A percentile compares a stretch with the other conserved stretches of the same genome.
Conservation (phyloP, 495 filamentous ascomycete species). For the Penicillium mononematosum region DNA sequence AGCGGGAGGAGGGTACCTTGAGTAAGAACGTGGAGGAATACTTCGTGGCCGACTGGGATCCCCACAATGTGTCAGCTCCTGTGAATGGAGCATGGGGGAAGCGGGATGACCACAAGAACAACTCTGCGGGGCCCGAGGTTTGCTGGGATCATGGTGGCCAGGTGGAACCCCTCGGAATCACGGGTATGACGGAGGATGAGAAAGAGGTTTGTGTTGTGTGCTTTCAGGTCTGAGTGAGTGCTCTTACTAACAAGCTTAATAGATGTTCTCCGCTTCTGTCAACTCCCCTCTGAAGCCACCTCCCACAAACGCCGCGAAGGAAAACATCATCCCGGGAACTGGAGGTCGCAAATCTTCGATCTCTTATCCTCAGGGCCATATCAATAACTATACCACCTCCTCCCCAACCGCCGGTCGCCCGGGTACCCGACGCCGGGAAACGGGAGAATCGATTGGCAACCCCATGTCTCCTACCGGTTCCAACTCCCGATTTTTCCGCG, state of each 20-base stretch:
- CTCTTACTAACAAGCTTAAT: conserved; percentile 20
- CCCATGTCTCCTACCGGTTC: conserved; percentile 55
- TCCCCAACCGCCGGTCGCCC: conserved; percentile 69
- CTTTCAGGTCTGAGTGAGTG: conserved; percentile 13
- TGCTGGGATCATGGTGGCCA: conserved; percentile 86
- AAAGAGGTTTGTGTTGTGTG: conserved; percentile 59
- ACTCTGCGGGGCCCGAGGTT: conserved; percentile 66
- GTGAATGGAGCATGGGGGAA: conserved; percentile 73
- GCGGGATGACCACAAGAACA: conserved; percentile 63
- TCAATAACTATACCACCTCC: conserved; percentile 45
- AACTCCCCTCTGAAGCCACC: conserved; percentile 92
- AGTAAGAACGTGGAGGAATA: conserved; percentile 66
- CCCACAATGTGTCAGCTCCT: conserved; percentile 60
- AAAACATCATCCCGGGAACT: conserved; percentile 55
- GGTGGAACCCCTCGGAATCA: conserved; percentile 68
- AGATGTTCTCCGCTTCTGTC: conserved; percentile 80
- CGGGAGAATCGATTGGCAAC: conserved; percentile 68
- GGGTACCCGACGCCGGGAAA: conserved; percentile 75
- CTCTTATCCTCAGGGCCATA: conserved; percentile 55
- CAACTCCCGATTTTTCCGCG: conserved; percentile 55
- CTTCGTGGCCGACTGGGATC: conserved; percentile 74
- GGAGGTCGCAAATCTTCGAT: conserved; percentile 75
- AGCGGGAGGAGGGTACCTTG: conserved; percentile 55
- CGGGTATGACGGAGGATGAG: conserved; percentile 79
- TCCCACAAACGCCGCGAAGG: conserved; percentile 67